Conservation (phyloP, 208 protist genomes). For the Wallacemonas rigidus region DNA sequence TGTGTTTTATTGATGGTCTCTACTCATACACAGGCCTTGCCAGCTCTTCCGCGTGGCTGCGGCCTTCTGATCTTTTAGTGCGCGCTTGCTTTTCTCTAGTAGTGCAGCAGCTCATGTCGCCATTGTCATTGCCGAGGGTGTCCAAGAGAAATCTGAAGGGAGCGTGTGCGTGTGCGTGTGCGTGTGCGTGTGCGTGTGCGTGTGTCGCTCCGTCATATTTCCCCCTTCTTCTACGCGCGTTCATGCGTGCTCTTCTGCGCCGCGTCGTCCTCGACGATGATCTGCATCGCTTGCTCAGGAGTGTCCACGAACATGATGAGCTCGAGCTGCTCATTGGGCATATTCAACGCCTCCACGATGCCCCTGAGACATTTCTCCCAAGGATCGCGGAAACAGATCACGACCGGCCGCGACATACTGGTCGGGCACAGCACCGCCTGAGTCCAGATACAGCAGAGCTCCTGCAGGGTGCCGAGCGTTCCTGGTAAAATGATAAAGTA, state of each 20-base stretch:
- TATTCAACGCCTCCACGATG: conserved; percentile 34
- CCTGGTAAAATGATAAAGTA: conserved; percentile 70
- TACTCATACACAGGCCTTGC: not conserved
- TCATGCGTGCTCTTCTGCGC: not conserved
- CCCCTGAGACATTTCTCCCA: conserved; percentile 59
- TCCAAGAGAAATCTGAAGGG: too few species aligned
- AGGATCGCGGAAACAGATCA: conserved; percentile 72
- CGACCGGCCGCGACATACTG: conserved; percentile 34
- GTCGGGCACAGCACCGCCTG: conserved; percentile 40
- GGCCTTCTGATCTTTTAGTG: too few species aligned
- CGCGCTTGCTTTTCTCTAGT: not conserved
- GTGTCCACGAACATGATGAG: conserved; percentile 66
- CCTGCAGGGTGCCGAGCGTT: conserved; percentile 68
- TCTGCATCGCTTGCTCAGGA: conserved; percentile 48
- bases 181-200: not conserved
- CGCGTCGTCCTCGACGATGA: conserved; percentile 43
- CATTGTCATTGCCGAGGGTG: too few species aligned
- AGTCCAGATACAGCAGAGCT: conserved; percentile 68
- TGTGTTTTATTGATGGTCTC: too few species aligned
- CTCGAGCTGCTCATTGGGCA: conserved; percentile 32
- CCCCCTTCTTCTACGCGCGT: too few species aligned
- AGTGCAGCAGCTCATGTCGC: too few species aligned
- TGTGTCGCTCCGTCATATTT: not conserved
- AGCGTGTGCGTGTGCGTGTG: not conserved
- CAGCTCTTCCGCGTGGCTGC: not conserved